phyloP scores from a whole-genome alignment of 2,329 filamentous ascomycete genomes.

The Sphaerulina populicola region DNA sequence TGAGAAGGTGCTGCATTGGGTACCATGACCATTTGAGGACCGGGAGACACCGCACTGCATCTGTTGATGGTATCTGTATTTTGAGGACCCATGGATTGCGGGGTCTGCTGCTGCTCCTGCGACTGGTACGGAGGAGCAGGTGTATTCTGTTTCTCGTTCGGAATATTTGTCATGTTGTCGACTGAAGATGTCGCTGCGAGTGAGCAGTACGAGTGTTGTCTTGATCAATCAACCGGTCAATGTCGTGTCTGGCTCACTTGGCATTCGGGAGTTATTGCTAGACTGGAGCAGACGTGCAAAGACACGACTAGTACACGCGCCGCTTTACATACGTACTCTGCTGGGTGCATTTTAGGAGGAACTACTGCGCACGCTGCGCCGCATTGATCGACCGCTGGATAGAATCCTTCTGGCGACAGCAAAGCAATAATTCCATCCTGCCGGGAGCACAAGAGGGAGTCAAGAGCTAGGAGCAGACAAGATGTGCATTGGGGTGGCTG shows the following conservation, averaged over 20 bases:
- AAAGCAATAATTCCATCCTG: background rate
- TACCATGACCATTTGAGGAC: constrained; percentile 10
- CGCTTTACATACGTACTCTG: background rate
- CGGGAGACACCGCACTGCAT: background rate
- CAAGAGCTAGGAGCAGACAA: background rate
- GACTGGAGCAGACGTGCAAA: background rate
- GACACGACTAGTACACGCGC: background rate
- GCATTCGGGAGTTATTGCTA: background rate
- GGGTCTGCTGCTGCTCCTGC: background rate
- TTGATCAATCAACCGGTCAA: background rate
- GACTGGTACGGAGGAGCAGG: constrained; percentile 3
- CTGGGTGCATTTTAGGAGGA: background rate
- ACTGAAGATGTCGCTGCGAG: background rate
- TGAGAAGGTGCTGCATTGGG: constrained; percentile 8
- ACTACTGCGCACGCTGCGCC: background rate
- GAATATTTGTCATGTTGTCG: background rate
- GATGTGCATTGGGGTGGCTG: background rate
- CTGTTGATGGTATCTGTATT: constrained; percentile 3
- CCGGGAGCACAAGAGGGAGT: background rate
- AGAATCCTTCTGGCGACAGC: constrained; percentile 1
- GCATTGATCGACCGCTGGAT: constrained; percentile 1
- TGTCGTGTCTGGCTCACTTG: background rate
- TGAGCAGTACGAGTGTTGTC: background rate
- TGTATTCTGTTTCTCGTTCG: background rate
- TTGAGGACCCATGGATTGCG: background rate